These are phyloP conservation scores for Dictyostelium intermedium DNA, from an alignment of 78 protist genomes.

Conservation along the genomic window DNA sequence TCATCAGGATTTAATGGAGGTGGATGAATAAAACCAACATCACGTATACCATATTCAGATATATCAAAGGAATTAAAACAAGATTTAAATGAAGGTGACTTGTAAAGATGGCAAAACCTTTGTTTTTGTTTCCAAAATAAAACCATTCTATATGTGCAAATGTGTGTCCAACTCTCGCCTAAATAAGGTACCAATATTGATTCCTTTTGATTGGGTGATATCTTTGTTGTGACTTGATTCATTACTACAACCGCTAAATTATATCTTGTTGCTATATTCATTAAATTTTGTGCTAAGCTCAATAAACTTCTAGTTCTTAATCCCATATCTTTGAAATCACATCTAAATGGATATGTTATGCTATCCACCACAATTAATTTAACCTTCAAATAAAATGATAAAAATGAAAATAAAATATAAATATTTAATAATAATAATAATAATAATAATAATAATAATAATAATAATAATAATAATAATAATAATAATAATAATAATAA, in stretches of 20 bases:
- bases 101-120: constrained; percentile 39
- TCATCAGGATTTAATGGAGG: neutral
- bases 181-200: constrained; percentile 77
- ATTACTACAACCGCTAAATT: constrained; percentile 79
- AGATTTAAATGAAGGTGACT: constrained; percentile 23
- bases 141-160: constrained; percentile 64
- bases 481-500: neutral
- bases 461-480: neutral
- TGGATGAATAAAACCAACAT: neutral
- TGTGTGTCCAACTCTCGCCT: constrained; percentile 85
- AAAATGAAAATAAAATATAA: neutral
- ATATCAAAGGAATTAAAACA: neutral
- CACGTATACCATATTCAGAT: constrained; percentile 29
- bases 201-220: neutral
- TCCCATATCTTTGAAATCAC: constrained; percentile 55
- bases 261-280: constrained; percentile 27
- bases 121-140: constrained; percentile 24
- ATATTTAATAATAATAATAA: neutral
- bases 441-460: too few species aligned
- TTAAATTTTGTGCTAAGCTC: constrained; percentile 38
- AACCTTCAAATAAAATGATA: too few species aligned
- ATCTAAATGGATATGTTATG: constrained; percentile 87
- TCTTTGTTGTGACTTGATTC: constrained; percentile 86
- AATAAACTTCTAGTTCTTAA: constrained; percentile 58
- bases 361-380: constrained; percentile 82